Evolutionary conservation across 768 basidiomycete genomes (phyloP), one percentile per base, ranked within the genome.

Genomic region (Tephrocybe sp.): DNA sequence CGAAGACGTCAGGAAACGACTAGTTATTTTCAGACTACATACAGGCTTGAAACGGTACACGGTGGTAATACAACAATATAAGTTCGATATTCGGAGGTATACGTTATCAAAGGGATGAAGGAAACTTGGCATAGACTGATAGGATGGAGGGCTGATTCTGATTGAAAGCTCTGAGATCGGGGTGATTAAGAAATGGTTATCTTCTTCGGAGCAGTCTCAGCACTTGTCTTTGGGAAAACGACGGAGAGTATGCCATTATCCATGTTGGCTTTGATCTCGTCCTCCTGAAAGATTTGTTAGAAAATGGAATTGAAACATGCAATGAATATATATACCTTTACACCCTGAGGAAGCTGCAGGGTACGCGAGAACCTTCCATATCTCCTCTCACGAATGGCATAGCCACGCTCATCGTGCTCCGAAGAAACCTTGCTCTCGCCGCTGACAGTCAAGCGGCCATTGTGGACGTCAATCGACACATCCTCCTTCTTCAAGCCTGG

Each of bases 401-500:
- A 78, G 2, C 64, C 70, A 12, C 50, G 52, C 48, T 73, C 67
- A 6, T 71, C 69, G 19, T 61, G 59, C 3, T 70, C 60, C 0
- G 58, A 38, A 1, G 69, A 64, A 2, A 57, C 39, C 10, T 64
- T 61, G 19, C 57, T 66, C 59, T 80, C 72, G 21, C 76, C 78
- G 7, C 75, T 73, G 29, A 83, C 64, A 1, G 67, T 76, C 42
- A 84, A 63, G 31, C 67, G 70, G 49, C 71, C 69, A 51, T 77
- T 70, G 33, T 72, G 69, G 16, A 80, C 60, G 44, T 80, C 71
- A 42, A 82, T 74, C 25, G 63, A 56, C 34, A 82, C 68, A 42
- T 72, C 67, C 36, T 77, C 72, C 45, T 77, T 75, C 45, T 69
- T 75, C 45, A 81, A 59, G 8, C 81, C 79, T 3, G 82, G 80